These are phyloP conservation scores for Lactarius trivialis DNA, from an alignment of 768 basidiomycete genomes.

Conservation along the genomic window DNA sequence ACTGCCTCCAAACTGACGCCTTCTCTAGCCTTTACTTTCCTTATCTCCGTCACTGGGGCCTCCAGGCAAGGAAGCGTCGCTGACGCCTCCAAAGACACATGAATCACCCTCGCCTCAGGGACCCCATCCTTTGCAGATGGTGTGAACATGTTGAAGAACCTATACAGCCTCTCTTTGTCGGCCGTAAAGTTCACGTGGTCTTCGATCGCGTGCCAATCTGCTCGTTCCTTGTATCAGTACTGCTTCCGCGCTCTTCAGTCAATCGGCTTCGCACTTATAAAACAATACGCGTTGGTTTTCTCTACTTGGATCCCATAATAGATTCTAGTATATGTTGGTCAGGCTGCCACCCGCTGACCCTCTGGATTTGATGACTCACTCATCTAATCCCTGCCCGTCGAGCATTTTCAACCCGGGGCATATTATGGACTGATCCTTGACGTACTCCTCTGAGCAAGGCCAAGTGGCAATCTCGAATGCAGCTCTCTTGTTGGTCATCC, in stretches of 20 bases:
- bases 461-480: constrained; percentile 8
- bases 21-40: neutral
- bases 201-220: constrained; percentile 8
- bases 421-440: constrained; percentile 1
- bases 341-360: neutral
- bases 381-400: neutral
- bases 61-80: constrained; percentile 2
- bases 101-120: constrained; percentile 3
- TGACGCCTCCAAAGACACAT: neutral
- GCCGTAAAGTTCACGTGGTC: neutral
- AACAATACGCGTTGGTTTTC: constrained; percentile 1
- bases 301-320: constrained; percentile 4
- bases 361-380: neutral
- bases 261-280: neutral
- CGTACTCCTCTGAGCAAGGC: constrained; percentile 12
- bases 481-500: neutral
- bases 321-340: neutral
- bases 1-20: neutral
- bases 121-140: constrained; percentile 1
- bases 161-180: neutral
- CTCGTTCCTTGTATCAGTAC: neutral
- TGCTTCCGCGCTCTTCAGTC: neutral
- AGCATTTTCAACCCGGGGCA: neutral
- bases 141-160: constrained; percentile 7
- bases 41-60: constrained; percentile 8